Evolutionary conservation across 176 grass and related monocot genomes (phyloP), one percentile per base, ranked within the genome.

Genomic region (Chloris gayana): DNA sequence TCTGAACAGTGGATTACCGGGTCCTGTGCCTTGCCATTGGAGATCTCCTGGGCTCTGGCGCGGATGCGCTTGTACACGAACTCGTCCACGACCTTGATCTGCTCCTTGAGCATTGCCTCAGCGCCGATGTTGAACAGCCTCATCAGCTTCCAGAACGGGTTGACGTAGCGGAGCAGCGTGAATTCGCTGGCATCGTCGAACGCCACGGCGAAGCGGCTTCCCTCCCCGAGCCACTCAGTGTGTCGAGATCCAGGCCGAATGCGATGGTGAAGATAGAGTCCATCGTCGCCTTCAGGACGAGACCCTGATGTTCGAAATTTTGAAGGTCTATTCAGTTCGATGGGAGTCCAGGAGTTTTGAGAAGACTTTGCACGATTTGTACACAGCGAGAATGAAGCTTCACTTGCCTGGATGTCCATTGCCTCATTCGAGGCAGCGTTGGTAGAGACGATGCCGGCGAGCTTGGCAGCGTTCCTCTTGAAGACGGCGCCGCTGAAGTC

Each of bases 181-280:
- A 83, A 82, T 74, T 89, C 87, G 66, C 75, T 92, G n/a, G 90
- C 76, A 14, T 89, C 93, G 80, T 96, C 90, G 53, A 93, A 90
- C 15, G 93, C 84, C 21, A 84, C 79, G 24, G 93, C 81, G 57
- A 96, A 96, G 56, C 60, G 66, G 47, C 33, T 62, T 9, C 93
- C 93, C 19, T 78, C 82, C 7, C 49, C 0, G 70, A 70, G 30
- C 77, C 84, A 22, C 65, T 54, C 32, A 90, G 22, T 27, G 77
- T 82, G 77, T 88, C 74, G 51, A 96, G 57, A 38, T 96, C 87
- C 5, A 65, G 19, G 6, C 90, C 90, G 49, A 96, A 96, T 1
- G 72, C 81, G 38, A 92, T 77, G 42, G 74, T 83, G 60, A 88
- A 90, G 61, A 92, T 90, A 47, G 93, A 92, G 50, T 92, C 93